phyloP scores from a whole-genome alignment of 257 asterid species.

The Solanum chmielewskii region DNA sequence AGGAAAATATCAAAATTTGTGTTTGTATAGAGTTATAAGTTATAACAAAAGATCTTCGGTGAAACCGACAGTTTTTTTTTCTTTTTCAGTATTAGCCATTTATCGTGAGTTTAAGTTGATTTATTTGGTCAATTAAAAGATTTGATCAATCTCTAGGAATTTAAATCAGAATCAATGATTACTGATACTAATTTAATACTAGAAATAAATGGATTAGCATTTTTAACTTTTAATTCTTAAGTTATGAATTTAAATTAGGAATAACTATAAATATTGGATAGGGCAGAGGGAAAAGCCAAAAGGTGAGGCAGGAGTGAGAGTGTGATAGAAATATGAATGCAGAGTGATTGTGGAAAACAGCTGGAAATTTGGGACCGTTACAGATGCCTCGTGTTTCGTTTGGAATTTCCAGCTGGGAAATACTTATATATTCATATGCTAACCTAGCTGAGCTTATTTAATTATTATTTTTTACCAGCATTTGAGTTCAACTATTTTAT shows the following conservation, averaged over 20 bases:
- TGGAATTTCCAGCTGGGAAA: conserved; percentile 25
- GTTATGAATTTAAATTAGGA: neutral
- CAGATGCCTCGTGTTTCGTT: conserved; percentile 29
- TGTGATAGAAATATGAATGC: neutral
- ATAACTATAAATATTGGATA: neutral
- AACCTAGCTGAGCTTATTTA: neutral
- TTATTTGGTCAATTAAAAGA: neutral
- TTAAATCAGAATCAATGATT: neutral
- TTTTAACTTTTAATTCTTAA: too few relatives aligned
- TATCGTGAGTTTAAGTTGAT: neutral
- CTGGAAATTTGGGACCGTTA: conserved; percentile 63
- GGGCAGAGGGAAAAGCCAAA: neutral
- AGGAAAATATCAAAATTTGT: neutral
- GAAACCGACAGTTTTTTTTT: neutral
- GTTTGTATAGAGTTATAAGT: neutral
- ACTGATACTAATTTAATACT: neutral
- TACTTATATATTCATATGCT: neutral
- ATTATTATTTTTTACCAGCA: too few relatives aligned
- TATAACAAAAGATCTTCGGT: neutral
- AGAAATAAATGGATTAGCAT: neutral
- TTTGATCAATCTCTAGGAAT: neutral
- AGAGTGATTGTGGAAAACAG: conserved; percentile 31
- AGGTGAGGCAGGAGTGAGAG: neutral
- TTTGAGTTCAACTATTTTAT: rapidly evolving
- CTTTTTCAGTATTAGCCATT: neutral